These are phyloP conservation scores for Hymenoscyphus salicellus DNA, from an alignment of 2,329 filamentous ascomycete species.

Conservation along the genomic window DNA sequence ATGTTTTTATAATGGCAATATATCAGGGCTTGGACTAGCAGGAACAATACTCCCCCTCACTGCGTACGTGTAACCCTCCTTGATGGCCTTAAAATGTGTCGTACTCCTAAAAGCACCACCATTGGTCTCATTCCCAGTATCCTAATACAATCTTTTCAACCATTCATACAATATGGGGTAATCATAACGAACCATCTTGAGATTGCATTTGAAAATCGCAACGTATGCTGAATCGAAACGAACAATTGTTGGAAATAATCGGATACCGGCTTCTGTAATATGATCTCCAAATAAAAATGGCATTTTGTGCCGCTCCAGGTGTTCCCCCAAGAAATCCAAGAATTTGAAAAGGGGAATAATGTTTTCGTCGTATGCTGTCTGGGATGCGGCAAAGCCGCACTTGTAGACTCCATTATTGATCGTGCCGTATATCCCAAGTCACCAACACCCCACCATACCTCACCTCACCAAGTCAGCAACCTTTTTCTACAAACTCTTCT, in stretches of 20 bases:
- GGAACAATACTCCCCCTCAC: conserved; percentile 25
- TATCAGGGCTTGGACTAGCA: neutral
- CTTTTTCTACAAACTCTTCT: no score
- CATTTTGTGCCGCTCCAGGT: conserved; percentile 47
- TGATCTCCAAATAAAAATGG: conserved; percentile 67
- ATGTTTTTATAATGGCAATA: neutral
- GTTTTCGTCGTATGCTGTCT: conserved; percentile 75
- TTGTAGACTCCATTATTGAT: conserved; percentile 69
- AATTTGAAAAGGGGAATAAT: conserved; percentile 68
- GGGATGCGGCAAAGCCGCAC: conserved; percentile 77
- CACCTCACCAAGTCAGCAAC: no score
- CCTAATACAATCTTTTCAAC: conserved; percentile 64
- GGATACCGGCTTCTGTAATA: conserved; percentile 77
- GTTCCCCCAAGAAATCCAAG: conserved; percentile 70
- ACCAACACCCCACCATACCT: no score
- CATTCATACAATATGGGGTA: conserved; percentile 66
- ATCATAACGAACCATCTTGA: conserved; percentile 39
- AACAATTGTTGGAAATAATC: conserved; percentile 61
- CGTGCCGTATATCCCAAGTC: no score
- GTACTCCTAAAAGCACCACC: conserved; percentile 49
- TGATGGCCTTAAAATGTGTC: conserved; percentile 43
- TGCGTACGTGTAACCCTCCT: conserved; percentile 38
- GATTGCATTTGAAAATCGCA: conserved; percentile 62
- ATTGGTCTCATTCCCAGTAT: conserved; percentile 37
- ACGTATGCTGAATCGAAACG: conserved; percentile 68